phyloP scores from a whole-genome alignment of 225 moss, liverwort and hornwort genomes.

The Takakia lepidozioides region DNA sequence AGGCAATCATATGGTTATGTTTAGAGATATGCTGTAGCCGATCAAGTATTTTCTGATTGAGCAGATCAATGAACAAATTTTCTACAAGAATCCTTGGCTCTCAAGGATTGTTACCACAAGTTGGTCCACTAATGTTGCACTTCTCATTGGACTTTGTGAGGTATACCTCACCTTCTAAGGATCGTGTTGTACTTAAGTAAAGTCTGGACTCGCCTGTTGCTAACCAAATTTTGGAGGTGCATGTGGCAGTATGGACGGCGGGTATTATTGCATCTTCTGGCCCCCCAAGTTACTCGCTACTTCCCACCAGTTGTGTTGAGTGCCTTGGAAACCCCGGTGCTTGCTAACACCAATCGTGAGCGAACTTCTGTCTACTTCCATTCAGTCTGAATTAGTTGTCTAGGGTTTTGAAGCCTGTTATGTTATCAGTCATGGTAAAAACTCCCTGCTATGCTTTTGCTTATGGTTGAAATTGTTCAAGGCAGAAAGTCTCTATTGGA shows the following conservation, averaged over 20 bases:
- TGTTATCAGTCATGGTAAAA: no score
- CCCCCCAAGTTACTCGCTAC: slow-evolving; percentile 83
- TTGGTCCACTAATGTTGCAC: background rate
- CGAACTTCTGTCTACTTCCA: no score
- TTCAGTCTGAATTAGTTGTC: background rate
- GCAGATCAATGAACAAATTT: no score
- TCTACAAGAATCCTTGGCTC: no score
- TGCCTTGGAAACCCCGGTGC: slow-evolving; percentile 39
- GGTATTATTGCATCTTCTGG: slow-evolving; percentile 79
- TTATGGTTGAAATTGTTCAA: background rate
- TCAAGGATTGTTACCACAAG: no score
- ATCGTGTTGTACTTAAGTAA: no score
- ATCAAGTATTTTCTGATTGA: no score
- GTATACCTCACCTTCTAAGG: no score
- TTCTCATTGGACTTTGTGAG: background rate
- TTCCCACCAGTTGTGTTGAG: slow-evolving; percentile 71
- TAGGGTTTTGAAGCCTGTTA: background rate
- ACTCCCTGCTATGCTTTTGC: background rate
- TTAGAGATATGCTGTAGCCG: background rate
- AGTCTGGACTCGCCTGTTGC: no score
- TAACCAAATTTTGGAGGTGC: no score
- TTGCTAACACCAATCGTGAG: slow-evolving; percentile 27
- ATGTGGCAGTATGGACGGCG: slow-evolving; percentile 68
- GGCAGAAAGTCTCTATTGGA: background rate
- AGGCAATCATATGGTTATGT: background rate